A percentile compares a stretch with the other conserved stretches of the same genome.
These are phyloP conservation scores for Microstegium vimineum DNA, from an alignment of 176 grass and related monocot genomes.

Conservation along the genomic window DNA sequence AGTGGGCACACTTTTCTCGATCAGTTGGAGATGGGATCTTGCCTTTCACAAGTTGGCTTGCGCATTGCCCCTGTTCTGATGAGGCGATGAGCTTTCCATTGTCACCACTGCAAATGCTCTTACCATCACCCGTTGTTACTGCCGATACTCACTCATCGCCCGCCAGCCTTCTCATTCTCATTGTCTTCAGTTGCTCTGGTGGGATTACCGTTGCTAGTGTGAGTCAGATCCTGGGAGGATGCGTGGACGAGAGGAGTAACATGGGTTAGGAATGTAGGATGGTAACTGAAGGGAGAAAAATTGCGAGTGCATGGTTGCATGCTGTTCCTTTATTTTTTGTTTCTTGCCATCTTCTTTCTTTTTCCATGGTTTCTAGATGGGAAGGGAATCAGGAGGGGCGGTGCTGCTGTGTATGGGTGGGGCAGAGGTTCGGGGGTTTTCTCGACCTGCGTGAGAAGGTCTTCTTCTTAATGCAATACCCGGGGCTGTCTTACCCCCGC, in stretches of 20 bases:
- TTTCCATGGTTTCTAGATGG: not conserved
- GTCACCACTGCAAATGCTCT: not conserved
- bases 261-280: not conserved
- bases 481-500: too few relatives aligned
- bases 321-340: not conserved
- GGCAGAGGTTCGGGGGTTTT: too few relatives aligned
- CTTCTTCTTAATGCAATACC: too few relatives aligned
- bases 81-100: not conserved
- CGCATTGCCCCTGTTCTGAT: not conserved
- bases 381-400: not conserved
- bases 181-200: not conserved
- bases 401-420: too few relatives aligned
- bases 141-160: not conserved
- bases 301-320: not conserved
- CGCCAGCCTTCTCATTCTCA: not conserved
- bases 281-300: not conserved
- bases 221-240: not conserved
- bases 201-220: not conserved
- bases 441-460: too few relatives aligned
- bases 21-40: not conserved
- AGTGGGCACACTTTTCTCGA: not conserved
- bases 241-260: not conserved
- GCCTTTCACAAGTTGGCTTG: not conserved
- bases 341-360: not conserved
- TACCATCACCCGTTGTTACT: not conserved